Evolutionary conservation across 208 protist genomes (phyloP), one percentile per base, ranked within the genome.

Genomic region (Leishmania gerbilli): DNA sequence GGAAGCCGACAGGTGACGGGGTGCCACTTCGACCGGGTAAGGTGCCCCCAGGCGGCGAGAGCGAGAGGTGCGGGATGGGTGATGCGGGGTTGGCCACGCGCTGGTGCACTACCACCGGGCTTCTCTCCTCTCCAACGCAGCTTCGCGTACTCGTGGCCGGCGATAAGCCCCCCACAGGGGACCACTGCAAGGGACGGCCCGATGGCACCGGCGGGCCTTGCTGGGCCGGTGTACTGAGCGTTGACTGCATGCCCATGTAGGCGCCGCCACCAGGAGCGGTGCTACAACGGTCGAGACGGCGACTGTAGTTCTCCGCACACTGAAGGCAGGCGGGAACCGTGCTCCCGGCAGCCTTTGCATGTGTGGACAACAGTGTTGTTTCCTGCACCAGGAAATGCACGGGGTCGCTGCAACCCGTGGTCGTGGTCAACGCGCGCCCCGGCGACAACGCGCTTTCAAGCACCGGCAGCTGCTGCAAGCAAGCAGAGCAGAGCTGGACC

Each of bases 221-320:
- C 72, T 31, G 53, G 19, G 81, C 17, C 5, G 71, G 68, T 0
- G 72, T 34, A 55, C 47, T 45, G 4, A 85, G 68, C 0, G 78
- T 83, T 34, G 78, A 83, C 71, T 85, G 85, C 74, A 87, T 85
- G 19, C 82, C 82, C 45, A 74, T 64, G 64, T 85, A 85, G n/a
- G 72, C 71, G 42, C 77, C 82, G 31, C 82, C 72, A 27, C 82
- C 82, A 21, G 82, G 77, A 1, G 77, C 80, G 11, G 74, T 72
- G 84, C 82, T 74, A 74, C 80, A 89, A n/a, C 85, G 84, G 31
- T 86, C 71, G 49, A 85, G 69, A 17, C 85, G 85, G 27, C 90
- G 88, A n/a, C 69, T 79, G 78, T 90, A 87, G 79, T 95, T 94
- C 79, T 94, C 90, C 45, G 91, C 71, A 71, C 92, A 95, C 82